Evolutionary conservation across 139 green algal genomes (phyloP).

Genomic region (Chloropicon primus): DNA sequence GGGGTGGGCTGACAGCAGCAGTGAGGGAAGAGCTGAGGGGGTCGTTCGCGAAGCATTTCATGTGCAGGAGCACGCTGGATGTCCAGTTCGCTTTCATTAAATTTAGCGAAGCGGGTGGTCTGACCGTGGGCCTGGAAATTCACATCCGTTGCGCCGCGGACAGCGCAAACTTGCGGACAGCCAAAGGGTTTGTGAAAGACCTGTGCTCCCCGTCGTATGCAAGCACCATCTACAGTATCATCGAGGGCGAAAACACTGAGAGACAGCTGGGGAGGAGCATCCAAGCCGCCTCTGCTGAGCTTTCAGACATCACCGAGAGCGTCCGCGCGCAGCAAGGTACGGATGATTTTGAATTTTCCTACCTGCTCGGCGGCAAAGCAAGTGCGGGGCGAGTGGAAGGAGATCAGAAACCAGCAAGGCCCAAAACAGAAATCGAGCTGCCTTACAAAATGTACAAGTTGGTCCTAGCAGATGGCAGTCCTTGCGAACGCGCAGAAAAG

Average conservation of each 20-base stretch:
- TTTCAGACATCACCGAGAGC: neutral
- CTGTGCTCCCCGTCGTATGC: neutral
- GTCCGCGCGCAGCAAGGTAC: neutral
- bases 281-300: neutral
- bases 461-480: slow-evolving; percentile 26
- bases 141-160: too few relatives aligned
- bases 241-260: neutral
- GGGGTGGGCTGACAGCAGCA: neutral
- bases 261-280: neutral
- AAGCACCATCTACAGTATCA: neutral
- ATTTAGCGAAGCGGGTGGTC: neutral
- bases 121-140: neutral
- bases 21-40: neutral
- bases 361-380: neutral
- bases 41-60: neutral
- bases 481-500: slow-evolving; percentile 41
- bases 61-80: neutral
- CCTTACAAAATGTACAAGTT: slow-evolving; percentile 54
- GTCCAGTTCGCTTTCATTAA: neutral
- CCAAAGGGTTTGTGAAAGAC: too few relatives aligned
- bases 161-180: too few relatives aligned
- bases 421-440: slow-evolving; percentile 25
- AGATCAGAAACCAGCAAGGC: neutral
- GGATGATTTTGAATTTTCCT: neutral
- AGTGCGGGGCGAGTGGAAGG: neutral